Evolutionary conservation across 2,329 filamentous ascomycete genomes (phyloP), one percentile per base, ranked within the genome.

Genomic region (Aspergillus sp.): DNA sequence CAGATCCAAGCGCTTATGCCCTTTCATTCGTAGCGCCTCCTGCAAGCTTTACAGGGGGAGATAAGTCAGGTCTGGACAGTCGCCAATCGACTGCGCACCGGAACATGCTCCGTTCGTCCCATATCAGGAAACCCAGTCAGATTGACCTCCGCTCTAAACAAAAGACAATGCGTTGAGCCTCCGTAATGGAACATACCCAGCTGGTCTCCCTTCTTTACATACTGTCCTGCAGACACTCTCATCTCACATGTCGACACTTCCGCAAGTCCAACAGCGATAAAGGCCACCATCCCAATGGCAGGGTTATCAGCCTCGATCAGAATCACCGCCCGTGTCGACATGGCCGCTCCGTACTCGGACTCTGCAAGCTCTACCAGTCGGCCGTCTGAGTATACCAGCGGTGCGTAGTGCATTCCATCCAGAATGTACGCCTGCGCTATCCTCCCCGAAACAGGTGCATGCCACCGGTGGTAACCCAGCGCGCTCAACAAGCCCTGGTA

Each of bases 121-220:
- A 19, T 13, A 1, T 42, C 19, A n/a, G 40, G 40, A 42, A 42
- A 42, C 40, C 40, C 40, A 4, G 40, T 42, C 7, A 42, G 16
- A 17, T 20, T 20, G 17, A 47, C 24, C 2, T 17, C 44, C 4
- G 16, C 17, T 30, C 44, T 13, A 13, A 55, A 55, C 10, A 47
- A 30, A 0, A 49, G 41, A 22, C 45, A 49, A 26, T 52, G 51
- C n/a, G 49, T 47, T 22, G 49, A 49, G 14, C 46, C 53, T 8
- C 53, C 53, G 36, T 43, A 52, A 19, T 55, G 50, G n/a, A 55
- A 55, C 45, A 45, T 38, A 0, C 53, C 49, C 11, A 55, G 6
- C 26, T 52, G 17, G 17, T 52, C 33, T 6, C 46, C 53, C 11
- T 48, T 43, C 4, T 14, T 9, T 2, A 47, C 49, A n/a, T 30